Conservation (phyloP, 163 green algal genomes). For the Trebouxia gelatinosa region DNA sequence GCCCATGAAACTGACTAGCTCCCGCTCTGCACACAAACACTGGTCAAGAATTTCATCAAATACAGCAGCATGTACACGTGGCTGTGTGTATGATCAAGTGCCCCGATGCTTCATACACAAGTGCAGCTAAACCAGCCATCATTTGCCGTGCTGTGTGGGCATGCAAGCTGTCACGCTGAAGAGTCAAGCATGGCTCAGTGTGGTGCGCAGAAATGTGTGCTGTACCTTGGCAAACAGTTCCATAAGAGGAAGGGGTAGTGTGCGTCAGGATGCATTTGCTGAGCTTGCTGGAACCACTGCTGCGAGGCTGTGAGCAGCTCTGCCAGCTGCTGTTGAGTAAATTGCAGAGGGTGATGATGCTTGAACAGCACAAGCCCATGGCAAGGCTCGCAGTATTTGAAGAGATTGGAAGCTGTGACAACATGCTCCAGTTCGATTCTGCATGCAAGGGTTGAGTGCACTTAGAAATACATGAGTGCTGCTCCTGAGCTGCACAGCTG, state of each 20-base stretch:
- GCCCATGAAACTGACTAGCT: slow-evolving; percentile 71
- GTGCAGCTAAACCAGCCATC: no score
- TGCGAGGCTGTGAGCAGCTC: slow-evolving; percentile 60
- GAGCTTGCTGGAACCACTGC: slow-evolving; percentile 51
- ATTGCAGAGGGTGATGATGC: slow-evolving; percentile 80
- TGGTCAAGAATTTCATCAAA: no score
- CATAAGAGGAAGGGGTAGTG: slow-evolving; percentile 73
- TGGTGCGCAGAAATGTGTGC: no score
- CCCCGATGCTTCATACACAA: no score
- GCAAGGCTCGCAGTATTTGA: slow-evolving; percentile 78
- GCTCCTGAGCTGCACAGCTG: not conserved
- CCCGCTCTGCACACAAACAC: no score
- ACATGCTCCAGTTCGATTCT: slow-evolving; percentile 61
- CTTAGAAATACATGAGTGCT: not conserved
- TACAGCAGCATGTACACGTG: no score
- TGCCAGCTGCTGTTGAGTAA: slow-evolving; percentile 52
- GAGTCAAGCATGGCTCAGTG: no score
- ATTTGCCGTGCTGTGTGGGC: no score
- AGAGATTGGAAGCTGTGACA: slow-evolving; percentile 80
- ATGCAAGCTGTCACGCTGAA: no score
- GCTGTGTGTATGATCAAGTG: no score
- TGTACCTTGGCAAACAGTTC: slow-evolving; percentile 73
- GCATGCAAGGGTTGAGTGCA: no score
- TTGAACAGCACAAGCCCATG: slow-evolving; percentile 83
- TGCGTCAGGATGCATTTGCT: slow-evolving; percentile 28